Evolutionary conservation across 192 early-diverging fungal genomes (phyloP).

Genomic region (Rhizophagus clarus): DNA sequence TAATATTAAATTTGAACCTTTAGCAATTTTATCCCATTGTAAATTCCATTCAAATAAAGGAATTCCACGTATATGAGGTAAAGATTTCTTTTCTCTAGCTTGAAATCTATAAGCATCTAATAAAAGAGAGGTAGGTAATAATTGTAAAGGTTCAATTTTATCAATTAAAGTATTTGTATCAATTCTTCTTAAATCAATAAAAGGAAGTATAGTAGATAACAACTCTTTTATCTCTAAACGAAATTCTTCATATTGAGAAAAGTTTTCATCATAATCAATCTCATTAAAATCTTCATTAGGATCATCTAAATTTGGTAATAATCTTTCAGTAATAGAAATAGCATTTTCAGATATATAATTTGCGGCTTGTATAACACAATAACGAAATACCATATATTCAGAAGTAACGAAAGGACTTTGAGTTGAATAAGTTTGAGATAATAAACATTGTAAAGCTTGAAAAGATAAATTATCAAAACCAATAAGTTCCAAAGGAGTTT

Average conservation of each 20-base stretch:
- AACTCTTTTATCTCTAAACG: not conserved
- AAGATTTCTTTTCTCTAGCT: not conserved
- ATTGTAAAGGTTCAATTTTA: slow-evolving; percentile 18
- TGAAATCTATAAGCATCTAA: slow-evolving; percentile 12
- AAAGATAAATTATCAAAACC: not conserved
- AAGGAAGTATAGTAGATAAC: not conserved
- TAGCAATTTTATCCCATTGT: not conserved
- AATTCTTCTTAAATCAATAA: slow-evolving; percentile 12
- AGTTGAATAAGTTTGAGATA: slow-evolving; percentile 3
- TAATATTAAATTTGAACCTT: not conserved
- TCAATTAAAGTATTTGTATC: not conserved
- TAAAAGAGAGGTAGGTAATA: not conserved
- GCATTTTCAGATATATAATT: slow-evolving; percentile 4
- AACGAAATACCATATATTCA: not conserved
- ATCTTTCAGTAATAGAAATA: not conserved
- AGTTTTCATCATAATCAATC: not conserved
- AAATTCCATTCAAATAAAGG: not conserved
- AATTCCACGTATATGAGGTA: slow-evolving; percentile 3
- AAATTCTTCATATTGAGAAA: not conserved
- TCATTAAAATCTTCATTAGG: not conserved
- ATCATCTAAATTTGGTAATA: not conserved
- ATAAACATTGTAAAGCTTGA: slow-evolving; percentile 3
- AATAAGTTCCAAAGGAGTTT: not conserved
- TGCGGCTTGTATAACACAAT: not conserved
- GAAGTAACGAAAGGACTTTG: slow-evolving; percentile 2